These are phyloP conservation scores for Colletotrichum noveboracense DNA, from an alignment of 2,329 filamentous ascomycete genomes.

Conservation along the genomic window DNA sequence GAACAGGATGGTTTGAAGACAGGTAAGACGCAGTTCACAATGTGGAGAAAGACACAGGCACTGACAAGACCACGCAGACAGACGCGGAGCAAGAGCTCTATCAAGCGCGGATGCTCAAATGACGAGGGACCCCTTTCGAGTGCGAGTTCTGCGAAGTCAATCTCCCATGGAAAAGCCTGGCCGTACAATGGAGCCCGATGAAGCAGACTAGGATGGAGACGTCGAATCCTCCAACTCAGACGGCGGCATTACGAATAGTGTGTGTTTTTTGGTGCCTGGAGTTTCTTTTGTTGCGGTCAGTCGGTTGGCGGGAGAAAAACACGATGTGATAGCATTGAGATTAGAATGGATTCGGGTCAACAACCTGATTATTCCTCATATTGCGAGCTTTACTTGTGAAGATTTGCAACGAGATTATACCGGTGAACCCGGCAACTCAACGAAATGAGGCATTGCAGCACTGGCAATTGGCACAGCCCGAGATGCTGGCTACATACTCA, in stretches of 20 bases:
- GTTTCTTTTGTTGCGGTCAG: not conserved
- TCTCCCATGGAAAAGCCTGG: not conserved
- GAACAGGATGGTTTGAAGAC: not conserved
- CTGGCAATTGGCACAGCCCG: not conserved
- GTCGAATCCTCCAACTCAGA: not conserved
- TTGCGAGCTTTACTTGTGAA: not conserved
- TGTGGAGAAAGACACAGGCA: not conserved
- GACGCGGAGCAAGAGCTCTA: not conserved
- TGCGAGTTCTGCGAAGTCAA: not conserved
- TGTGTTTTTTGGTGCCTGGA: not conserved
- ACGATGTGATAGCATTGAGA: not conserved
- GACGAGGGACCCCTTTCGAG: not conserved
- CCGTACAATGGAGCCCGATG: not conserved
- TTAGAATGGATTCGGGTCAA: not conserved
- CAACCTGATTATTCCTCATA: not conserved
- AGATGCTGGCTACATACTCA: not conserved
- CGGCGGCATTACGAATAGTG: not conserved
- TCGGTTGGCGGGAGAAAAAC: not conserved
- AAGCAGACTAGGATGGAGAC: not conserved
- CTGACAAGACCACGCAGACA: not conserved
- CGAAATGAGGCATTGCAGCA: not conserved
- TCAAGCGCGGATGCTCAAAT: not conserved
- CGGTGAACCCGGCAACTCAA: not conserved
- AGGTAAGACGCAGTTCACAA: not conserved
- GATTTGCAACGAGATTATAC: not conserved